Evolutionary conservation across 1,284 basidiomycete genomes (phyloP).

Genomic region (Volvariella surrecta): DNA sequence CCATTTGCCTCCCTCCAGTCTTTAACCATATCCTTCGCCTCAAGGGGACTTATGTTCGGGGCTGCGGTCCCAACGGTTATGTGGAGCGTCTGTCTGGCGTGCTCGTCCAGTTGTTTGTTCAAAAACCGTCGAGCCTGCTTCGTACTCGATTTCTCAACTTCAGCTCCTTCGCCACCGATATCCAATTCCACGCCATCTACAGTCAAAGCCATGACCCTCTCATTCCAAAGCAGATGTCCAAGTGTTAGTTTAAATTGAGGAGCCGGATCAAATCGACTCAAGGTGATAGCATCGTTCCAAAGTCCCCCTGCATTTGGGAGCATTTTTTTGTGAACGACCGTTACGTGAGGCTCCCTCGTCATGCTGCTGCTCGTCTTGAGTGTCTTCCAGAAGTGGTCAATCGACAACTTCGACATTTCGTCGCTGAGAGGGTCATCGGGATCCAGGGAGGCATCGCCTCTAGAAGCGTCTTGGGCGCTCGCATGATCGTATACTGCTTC

Average conservation of each 20-base stretch:
- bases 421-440: neutral
- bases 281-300: slow-evolving; percentile 57
- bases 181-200: slow-evolving; percentile 47
- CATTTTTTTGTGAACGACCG: slow-evolving; percentile 69
- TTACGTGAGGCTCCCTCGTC: slow-evolving; percentile 71
- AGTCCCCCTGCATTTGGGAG: slow-evolving; percentile 40
- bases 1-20: slow-evolving; percentile 38
- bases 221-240: slow-evolving; percentile 67
- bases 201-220: slow-evolving; percentile 71
- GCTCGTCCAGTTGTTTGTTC: slow-evolving; percentile 36
- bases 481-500: slow-evolving; percentile 16
- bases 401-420: neutral
- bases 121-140: slow-evolving; percentile 31
- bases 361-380: slow-evolving; percentile 46
- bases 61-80: slow-evolving; percentile 81
- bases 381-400: slow-evolving; percentile 36
- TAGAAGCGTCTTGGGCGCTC: slow-evolving; percentile 14
- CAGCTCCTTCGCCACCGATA: slow-evolving; percentile 12
- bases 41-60: slow-evolving; percentile 52
- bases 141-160: slow-evolving; percentile 26
- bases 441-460: too few species aligned
- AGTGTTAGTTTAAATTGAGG: slow-evolving; percentile 60
- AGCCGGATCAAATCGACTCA: slow-evolving; percentile 33
- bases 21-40: slow-evolving; percentile 61
- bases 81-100: slow-evolving; percentile 54